Evolutionary conservation across 352 stramenopile species (phyloP).

Genomic region (Halophytophthora polymorphica): DNA sequence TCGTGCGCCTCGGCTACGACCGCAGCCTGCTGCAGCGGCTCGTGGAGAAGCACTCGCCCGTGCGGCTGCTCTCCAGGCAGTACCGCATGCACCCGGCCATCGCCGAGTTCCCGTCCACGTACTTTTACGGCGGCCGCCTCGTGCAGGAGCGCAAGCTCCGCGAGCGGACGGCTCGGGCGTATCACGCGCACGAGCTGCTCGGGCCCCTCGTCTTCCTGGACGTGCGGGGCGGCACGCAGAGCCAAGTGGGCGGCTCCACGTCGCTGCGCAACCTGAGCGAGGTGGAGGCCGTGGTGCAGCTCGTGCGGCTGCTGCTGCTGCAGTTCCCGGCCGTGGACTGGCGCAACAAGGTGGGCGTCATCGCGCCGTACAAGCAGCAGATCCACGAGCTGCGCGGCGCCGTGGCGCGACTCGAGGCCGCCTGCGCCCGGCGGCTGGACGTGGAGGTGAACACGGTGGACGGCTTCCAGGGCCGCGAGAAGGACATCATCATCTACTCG

Average conservation of each 20-base stretch:
- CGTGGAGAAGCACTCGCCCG: constrained; percentile 72
- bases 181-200: constrained; percentile 45
- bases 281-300: constrained; percentile 74
- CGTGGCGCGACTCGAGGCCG: constrained; percentile 56
- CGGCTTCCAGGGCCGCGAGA: constrained; percentile 97
- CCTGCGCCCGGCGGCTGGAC: constrained; percentile 38
- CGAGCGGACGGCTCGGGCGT: constrained; percentile 71
- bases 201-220: constrained; percentile 68
- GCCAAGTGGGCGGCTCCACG: constrained; percentile 66
- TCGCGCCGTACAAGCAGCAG: constrained; percentile 99
- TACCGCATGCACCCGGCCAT: constrained; percentile 98
- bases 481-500: constrained; percentile 97
- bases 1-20: constrained; percentile 84
- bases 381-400: constrained; percentile 87
- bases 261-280: constrained; percentile 77
- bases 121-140: constrained; percentile 94
- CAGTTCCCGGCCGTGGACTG: constrained; percentile 68
- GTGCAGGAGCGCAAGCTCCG: constrained; percentile 82
- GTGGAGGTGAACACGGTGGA: constrained; percentile 96
- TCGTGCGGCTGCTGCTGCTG: constrained; percentile 90
- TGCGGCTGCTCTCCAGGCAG: constrained; percentile 93
- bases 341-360: constrained; percentile 94
- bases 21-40: constrained; percentile 97
- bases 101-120: constrained; percentile 90
- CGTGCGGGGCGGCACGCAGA: constrained; percentile 56